Evolutionary conservation across 345 rosid species (phyloP).

Genomic region (Gossypium thurberi): DNA sequence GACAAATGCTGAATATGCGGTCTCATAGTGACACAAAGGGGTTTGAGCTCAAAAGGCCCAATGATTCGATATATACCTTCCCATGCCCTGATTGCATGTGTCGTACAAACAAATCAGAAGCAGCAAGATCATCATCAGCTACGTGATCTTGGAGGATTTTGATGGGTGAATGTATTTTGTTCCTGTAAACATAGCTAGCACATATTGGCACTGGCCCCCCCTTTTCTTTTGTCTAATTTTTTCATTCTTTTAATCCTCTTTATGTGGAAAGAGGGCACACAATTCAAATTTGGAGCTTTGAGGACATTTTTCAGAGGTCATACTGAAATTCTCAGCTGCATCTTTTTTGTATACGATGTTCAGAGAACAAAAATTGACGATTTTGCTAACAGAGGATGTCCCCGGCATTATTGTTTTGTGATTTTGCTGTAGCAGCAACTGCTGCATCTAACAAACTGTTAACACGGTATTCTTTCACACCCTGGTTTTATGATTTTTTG

Average conservation of each 20-base stretch:
- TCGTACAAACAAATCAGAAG: constrained; percentile 54
- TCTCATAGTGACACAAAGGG: constrained; percentile 93
- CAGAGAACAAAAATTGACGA: constrained; percentile 12
- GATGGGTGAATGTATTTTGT: constrained; percentile 17
- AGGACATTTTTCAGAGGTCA: constrained; percentile 29
- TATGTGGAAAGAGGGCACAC: constrained; percentile 30
- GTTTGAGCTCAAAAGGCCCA: constrained; percentile 79
- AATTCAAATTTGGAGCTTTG: constrained; percentile 24
- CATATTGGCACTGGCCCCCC: constrained; percentile 27
- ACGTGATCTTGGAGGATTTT: constrained; percentile 23
- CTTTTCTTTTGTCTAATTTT: constrained; percentile 30
- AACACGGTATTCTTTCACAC: constrained; percentile 26
- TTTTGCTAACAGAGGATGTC: constrained; percentile 12
- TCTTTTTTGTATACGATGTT: constrained; percentile 32
- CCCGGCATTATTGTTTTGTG: constrained; percentile 25
- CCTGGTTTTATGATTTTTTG: constrained; percentile 23
- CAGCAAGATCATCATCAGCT: constrained; percentile 35
- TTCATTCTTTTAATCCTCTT: constrained; percentile 33
- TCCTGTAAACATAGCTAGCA: constrained; percentile 19
- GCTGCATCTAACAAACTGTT: constrained; percentile 38
- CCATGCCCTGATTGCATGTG: constrained; percentile 99
- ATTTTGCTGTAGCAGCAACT: constrained; percentile 31
- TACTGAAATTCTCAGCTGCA: constrained; percentile 21
- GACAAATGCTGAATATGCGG: constrained; percentile 84
- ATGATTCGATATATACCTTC: constrained; percentile 74